Conservation (phyloP, 345 rosid species). For the Rhizophora apiculata region DNA sequence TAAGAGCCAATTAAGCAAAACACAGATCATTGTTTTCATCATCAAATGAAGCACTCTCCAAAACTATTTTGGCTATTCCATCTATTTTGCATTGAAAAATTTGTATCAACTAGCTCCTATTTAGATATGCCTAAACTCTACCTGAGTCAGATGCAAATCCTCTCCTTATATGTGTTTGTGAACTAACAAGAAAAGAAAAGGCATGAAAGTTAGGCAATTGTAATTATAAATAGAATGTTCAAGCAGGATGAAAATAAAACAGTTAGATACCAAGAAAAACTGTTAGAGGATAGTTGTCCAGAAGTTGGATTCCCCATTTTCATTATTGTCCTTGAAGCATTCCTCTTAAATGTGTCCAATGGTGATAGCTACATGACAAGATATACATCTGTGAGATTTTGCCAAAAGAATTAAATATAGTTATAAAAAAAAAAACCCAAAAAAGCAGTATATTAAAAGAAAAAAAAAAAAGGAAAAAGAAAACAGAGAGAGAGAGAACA, state of each 20-base stretch:
- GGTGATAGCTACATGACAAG: slow-evolving; percentile 39
- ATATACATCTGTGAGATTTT: background rate
- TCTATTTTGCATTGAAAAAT: background rate
- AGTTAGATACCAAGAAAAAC: slow-evolving; percentile 35
- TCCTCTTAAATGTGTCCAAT: slow-evolving; percentile 30
- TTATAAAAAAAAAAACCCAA: background rate
- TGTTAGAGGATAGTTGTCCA: slow-evolving; percentile 27
- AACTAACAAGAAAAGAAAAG: slow-evolving; percentile 37
- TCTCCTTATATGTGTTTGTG: slow-evolving; percentile 45
- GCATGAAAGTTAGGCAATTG: background rate
- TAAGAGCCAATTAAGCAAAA: background rate
- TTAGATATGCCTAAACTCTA: slow-evolving; percentile 12
- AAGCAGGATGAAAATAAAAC: background rate
- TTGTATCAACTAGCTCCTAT: background rate
- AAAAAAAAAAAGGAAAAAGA: background rate
- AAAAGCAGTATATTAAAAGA: background rate
- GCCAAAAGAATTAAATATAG: background rate
- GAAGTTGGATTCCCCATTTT: slow-evolving; percentile 35
- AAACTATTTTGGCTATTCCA: background rate
- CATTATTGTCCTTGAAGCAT: slow-evolving; percentile 31
- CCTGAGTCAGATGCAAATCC: slow-evolving; percentile 81
- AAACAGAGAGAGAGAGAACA: background rate
- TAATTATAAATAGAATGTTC: slow-evolving; percentile 1
- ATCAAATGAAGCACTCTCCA: background rate
- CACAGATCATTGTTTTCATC: background rate